Evolutionary conservation across 1,284 basidiomycete species (phyloP).

Genomic region (Naganishia cerealis): DNA sequence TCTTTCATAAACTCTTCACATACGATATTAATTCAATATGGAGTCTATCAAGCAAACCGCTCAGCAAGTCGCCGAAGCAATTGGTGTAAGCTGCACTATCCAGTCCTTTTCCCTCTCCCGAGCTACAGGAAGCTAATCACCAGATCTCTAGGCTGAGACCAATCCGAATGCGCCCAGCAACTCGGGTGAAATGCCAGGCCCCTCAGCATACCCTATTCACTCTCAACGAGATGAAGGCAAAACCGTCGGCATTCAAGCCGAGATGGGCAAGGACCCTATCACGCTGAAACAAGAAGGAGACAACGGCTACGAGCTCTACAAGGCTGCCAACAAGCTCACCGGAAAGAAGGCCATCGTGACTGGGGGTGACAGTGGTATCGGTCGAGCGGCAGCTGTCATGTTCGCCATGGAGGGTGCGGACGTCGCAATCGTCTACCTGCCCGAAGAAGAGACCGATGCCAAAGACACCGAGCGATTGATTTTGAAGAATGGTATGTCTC

Average conservation of each 20-base stretch:
- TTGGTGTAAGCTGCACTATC: neutral
- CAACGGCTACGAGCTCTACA: slow-evolving; percentile 53
- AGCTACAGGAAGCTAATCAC: neutral
- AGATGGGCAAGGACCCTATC: slow-evolving; percentile 46
- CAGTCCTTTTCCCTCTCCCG: slow-evolving; percentile 8
- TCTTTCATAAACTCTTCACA: slow-evolving; percentile 38
- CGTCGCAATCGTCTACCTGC: slow-evolving; percentile 66
- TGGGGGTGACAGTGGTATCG: slow-evolving; percentile 61
- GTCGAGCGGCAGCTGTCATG: slow-evolving; percentile 62
- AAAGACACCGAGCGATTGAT: slow-evolving; percentile 42
- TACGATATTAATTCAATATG: slow-evolving; percentile 25
- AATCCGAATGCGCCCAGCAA: slow-evolving; percentile 30
- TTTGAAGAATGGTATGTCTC: slow-evolving; percentile 12
- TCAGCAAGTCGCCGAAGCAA: slow-evolving; percentile 16
- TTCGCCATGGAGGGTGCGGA: slow-evolving; percentile 67
- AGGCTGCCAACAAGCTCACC: slow-evolving; percentile 55
- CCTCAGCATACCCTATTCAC: slow-evolving; percentile 45
- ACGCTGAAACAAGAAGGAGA: slow-evolving; percentile 50
- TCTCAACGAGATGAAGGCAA: slow-evolving; percentile 42
- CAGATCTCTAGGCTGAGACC: slow-evolving; percentile 8
- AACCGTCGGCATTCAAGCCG: slow-evolving; percentile 47
- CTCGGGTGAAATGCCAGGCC: slow-evolving; percentile 43
- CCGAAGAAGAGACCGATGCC: slow-evolving; percentile 63
- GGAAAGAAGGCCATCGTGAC: slow-evolving; percentile 65
- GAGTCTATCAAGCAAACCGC: slow-evolving; percentile 31